Evolutionary conservation across 2,329 filamentous ascomycete species (phyloP).

Genomic region (Lachnellula arida): DNA sequence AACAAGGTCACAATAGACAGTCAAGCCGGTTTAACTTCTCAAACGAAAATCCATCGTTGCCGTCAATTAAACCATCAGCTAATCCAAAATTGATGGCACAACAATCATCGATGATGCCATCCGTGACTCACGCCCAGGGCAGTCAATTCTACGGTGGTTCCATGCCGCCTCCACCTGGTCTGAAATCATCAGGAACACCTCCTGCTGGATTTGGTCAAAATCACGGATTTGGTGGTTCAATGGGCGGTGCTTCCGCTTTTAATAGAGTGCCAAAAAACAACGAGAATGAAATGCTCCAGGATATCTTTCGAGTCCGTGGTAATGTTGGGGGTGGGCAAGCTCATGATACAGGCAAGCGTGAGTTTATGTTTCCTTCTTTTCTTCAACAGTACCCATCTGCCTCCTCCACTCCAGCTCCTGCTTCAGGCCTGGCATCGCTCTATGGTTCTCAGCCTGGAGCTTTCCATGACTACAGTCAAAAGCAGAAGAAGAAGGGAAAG

Average conservation of each 20-base stretch:
- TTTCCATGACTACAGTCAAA: slow-evolving; percentile 87
- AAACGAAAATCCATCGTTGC: slow-evolving; percentile 62
- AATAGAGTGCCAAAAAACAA: slow-evolving; percentile 65
- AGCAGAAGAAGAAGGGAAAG: slow-evolving; percentile 99
- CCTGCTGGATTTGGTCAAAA: slow-evolving; percentile 88
- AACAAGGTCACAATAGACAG: slow-evolving; percentile 71
- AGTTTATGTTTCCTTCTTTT: slow-evolving; percentile 94
- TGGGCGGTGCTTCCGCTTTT: slow-evolving; percentile 53
- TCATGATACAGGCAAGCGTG: slow-evolving; percentile 92
- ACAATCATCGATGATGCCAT: slow-evolving; percentile 84
- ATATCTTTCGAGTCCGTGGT: slow-evolving; percentile 69
- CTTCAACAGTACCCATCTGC: slow-evolving; percentile 79
- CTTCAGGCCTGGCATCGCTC: slow-evolving; percentile 85
- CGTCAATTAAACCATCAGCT: slow-evolving; percentile 67
- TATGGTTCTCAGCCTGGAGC: slow-evolving; percentile 81
- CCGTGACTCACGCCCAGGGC: slow-evolving; percentile 43
- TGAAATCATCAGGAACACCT: slow-evolving; percentile 92
- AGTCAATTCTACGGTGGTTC: slow-evolving; percentile 77
- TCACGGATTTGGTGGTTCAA: slow-evolving; percentile 72
- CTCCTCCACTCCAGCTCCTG: slow-evolving; percentile 80
- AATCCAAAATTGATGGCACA: slow-evolving; percentile 79
- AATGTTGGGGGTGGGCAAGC: slow-evolving; percentile 61
- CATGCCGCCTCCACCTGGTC: slow-evolving; percentile 87
- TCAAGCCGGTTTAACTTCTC: slow-evolving; percentile 84
- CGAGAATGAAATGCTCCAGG: slow-evolving; percentile 72